phyloP scores from a whole-genome alignment of 148 eudicot species.

The Heliosperma pusillum region DNA sequence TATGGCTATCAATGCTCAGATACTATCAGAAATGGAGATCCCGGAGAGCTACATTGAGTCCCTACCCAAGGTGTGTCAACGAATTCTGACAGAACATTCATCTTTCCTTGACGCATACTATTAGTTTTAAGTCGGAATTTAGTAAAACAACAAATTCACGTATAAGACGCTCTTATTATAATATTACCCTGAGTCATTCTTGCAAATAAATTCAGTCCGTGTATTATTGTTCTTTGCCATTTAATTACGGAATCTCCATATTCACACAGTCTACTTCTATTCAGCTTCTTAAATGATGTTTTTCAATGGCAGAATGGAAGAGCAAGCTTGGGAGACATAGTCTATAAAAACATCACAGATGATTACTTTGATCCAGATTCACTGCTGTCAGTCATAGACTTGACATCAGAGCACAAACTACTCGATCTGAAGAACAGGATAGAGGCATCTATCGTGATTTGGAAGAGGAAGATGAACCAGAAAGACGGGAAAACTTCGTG shows the following conservation, averaged over 20 bases:
- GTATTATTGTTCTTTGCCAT: no score
- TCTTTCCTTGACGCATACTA: background rate
- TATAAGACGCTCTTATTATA: no score
- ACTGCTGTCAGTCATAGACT: conserved; percentile 39
- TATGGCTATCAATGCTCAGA: conserved; percentile 87
- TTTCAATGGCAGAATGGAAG: conserved; percentile 58
- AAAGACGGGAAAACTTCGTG: conserved; percentile 76
- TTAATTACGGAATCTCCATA: no score
- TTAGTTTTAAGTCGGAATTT: no score
- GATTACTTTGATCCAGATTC: conserved; percentile 56
- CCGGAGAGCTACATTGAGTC: conserved; percentile 76
- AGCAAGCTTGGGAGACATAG: conserved; percentile 68
- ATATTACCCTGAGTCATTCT: no score
- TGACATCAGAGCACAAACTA: conserved; percentile 70
- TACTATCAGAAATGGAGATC: conserved; percentile 76
- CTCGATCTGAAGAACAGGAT: conserved; percentile 84
- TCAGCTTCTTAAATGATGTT: background rate
- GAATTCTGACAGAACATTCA: background rate
- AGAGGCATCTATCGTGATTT: conserved; percentile 81
- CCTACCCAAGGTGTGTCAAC: conserved; percentile 63
- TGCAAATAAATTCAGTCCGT: no score
- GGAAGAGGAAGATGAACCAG: conserved; percentile 78
- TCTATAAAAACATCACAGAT: conserved; percentile 72
- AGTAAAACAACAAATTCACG: no score
- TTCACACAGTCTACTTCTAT: conserved; percentile 2